These are phyloP conservation scores for Epichloe sibirici DNA, from an alignment of 2,329 filamentous ascomycete genomes.

Conservation along the genomic window DNA sequence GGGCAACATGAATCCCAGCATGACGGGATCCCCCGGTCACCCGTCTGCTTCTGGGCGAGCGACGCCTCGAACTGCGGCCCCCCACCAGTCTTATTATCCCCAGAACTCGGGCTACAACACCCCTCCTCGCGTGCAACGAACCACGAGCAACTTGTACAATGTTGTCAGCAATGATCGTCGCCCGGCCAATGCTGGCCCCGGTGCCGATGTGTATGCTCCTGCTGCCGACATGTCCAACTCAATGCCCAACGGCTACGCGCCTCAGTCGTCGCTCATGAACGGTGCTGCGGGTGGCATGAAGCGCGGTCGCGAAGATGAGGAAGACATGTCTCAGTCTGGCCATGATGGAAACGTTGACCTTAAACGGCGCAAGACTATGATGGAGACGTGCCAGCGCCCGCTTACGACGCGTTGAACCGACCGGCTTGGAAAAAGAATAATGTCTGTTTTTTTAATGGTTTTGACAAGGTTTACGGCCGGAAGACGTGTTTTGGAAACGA, in stretches of 20 bases:
- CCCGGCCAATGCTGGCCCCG: slow-evolving; percentile 42
- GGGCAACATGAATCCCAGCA: slow-evolving; percentile 69
- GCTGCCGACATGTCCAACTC: slow-evolving; percentile 45
- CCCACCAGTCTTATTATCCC: slow-evolving; percentile 61
- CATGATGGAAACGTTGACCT: slow-evolving; percentile 48
- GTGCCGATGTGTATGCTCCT: slow-evolving; percentile 58
- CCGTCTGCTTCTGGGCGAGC: slow-evolving; percentile 72
- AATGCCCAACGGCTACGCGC: slow-evolving; percentile 51
- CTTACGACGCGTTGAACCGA: slow-evolving; percentile 38
- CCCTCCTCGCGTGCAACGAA: slow-evolving; percentile 56
- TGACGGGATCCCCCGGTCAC: slow-evolving; percentile 69
- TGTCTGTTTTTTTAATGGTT: slow-evolving; percentile 17
- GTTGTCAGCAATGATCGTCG: slow-evolving; percentile 73
- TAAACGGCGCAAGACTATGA: slow-evolving; percentile 71
- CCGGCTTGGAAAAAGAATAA: slow-evolving; percentile 27
- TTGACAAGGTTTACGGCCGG: slow-evolving; percentile 10
- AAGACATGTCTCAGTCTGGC: slow-evolving; percentile 46
- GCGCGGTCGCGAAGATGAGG: slow-evolving; percentile 45
- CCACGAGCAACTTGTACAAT: slow-evolving; percentile 76
- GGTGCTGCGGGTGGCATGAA: slow-evolving; percentile 38
- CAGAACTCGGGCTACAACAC: slow-evolving; percentile 61
- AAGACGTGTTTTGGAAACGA: slow-evolving; percentile 14
- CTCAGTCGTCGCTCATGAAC: slow-evolving; percentile 53
- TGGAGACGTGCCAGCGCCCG: slow-evolving; percentile 43
- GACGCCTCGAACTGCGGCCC: slow-evolving; percentile 67